Evolutionary conservation across 495 filamentous ascomycete genomes (phyloP), one percentile per base, ranked within the genome.

Genomic region (Beverwykella pulmonaria): DNA sequence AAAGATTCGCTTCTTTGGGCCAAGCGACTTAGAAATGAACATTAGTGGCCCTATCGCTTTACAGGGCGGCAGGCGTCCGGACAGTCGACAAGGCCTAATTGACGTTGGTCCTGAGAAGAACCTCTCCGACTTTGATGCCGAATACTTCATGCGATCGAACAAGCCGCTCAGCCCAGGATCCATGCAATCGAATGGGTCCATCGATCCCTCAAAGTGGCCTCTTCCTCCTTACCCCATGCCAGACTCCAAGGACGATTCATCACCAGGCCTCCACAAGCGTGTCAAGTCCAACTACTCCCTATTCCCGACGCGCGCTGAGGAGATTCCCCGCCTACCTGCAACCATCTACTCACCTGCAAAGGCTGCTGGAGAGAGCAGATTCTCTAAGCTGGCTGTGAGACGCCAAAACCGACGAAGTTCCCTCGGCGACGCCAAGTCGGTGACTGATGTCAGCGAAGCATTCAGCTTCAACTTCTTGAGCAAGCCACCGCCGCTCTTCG

Each of bases 11-110:
- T 68, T 72, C 54, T 72, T 69, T 32, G 72, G 72, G 0, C 70
- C 70, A 1, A 70, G 67, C 39, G 70, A 72, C 53, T 57, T 74
- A 9, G 70, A 74, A 23, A 65, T 72, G 68, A 74, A 67, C 57
- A 74, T 74, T 36, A 74, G 72, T 44, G 63, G 60, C 0, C 72
- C 72, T 20, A 20, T 74, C 12, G 57, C 53, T 41, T 39, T 72
- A 25, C 56, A 66, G 29, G 67, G 67, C 30, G 60, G 67, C 0
- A 27, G 55, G 8, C 59, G 69, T 32, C 54, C 65, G 27, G 66
- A 69, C 20, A 69, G 66, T 36, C 70, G 66, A 2, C 59, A 69
- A 44, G 66, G 63, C 12, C 63, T 70, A 2, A 64, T 71, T 22
- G 49, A 72, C 27, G 54, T 63, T 17, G 56, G 59, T 0, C 65